phyloP scores from a whole-genome alignment of 1,139 yeast genomes.

The Saccharomyces hybrid region DNA sequence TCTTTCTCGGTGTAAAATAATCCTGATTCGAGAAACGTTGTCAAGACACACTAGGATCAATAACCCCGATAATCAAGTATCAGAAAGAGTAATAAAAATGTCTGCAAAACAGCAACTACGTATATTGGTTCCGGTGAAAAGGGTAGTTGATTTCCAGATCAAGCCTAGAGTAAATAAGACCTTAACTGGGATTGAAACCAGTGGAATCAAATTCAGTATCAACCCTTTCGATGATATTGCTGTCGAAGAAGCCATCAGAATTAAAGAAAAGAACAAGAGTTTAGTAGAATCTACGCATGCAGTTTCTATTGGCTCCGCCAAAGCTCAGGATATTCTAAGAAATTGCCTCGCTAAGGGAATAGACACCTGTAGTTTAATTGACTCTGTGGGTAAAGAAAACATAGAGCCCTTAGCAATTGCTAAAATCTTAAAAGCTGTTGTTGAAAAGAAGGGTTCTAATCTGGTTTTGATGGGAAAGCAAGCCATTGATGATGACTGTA shows the following conservation, averaged over 20 bases:
- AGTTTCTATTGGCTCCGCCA: slow-evolving; percentile 83
- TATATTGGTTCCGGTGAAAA: slow-evolving; percentile 86
- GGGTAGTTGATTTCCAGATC: slow-evolving; percentile 90
- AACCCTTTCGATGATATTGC: slow-evolving; percentile 98
- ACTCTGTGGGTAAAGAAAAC: slow-evolving; percentile 53
- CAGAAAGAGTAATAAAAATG: slow-evolving; percentile 7
- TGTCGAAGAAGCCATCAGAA: slow-evolving; percentile 79
- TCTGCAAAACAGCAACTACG: slow-evolving; percentile 38
- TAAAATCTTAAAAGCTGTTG: slow-evolving; percentile 68
- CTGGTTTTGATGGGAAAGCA: slow-evolving; percentile 88
- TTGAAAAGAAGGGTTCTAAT: slow-evolving; percentile 64
- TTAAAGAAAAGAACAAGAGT: slow-evolving; percentile 62
- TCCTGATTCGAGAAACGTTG: background rate
- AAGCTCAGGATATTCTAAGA: slow-evolving; percentile 81
- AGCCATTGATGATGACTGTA: slow-evolving; percentile 90
- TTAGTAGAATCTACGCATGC: slow-evolving; percentile 81
- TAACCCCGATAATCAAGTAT: slow-evolving; percentile 3
- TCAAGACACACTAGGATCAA: background rate
- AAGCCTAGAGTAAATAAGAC: slow-evolving; percentile 89
- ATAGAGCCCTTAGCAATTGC: slow-evolving; percentile 91
- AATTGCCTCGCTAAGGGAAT: slow-evolving; percentile 93
- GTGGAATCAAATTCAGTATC: slow-evolving; percentile 87
- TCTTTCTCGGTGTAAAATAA: background rate
- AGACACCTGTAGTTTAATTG: slow-evolving; percentile 75
- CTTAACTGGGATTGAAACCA: slow-evolving; percentile 77